A percentile compares a stretch with the other conserved stretches of the same genome.
phyloP scores from a whole-genome alignment of 2,329 filamentous ascomycete species.

The Chrysoporthe austroafricana region DNA sequence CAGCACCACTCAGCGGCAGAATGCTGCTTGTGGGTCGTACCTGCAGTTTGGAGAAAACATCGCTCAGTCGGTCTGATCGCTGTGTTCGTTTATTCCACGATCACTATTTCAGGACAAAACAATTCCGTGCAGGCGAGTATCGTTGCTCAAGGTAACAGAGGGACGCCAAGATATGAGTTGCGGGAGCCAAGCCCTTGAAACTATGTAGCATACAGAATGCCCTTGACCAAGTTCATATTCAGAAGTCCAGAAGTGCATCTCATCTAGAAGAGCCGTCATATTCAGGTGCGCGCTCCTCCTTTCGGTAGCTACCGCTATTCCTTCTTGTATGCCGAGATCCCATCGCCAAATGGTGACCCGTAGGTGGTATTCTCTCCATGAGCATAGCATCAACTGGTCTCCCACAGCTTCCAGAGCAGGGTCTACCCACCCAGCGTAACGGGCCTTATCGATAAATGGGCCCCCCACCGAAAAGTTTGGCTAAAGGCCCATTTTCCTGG shows the following conservation, averaged over 20 bases:
- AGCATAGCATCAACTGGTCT: background rate
- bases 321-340: background rate
- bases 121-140: background rate
- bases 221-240: too few species aligned
- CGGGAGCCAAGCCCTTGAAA: too few species aligned
- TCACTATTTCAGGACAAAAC: background rate
- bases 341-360: background rate
- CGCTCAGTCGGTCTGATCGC: background rate
- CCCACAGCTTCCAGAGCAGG: background rate
- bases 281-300: too few species aligned
- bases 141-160: background rate
- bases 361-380: background rate
- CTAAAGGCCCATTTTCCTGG: constrained; percentile 7
- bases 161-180: too few species aligned
- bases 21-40: background rate
- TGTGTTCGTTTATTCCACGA: background rate
- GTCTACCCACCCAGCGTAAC: background rate
- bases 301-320: background rate
- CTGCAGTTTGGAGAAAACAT: background rate
- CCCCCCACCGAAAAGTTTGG: constrained; percentile 28
- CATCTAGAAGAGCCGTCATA: too few species aligned
- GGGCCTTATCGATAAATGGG: constrained; percentile 26
- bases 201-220: too few species aligned
- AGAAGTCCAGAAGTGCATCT: too few species aligned
- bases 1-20: background rate